phyloP scores from a whole-genome alignment of 148 eudicot genomes.

The Rheum nobile region DNA sequence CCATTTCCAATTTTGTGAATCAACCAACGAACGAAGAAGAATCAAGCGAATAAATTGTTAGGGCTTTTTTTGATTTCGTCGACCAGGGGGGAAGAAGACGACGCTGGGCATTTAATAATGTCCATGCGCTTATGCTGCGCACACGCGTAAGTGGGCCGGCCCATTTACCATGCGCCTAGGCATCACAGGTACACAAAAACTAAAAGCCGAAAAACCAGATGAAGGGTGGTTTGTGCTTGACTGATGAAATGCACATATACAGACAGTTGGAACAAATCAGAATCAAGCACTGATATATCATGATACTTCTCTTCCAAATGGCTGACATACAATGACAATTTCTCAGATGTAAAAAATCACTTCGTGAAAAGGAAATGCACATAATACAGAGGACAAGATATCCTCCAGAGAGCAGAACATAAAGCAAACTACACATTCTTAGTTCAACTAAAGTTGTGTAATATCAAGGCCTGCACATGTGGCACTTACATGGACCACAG shows the following conservation, averaged over 20 bases:
- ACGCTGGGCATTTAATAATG: too few relatives aligned
- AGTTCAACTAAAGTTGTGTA: not conserved
- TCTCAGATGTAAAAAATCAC: not conserved
- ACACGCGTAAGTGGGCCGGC: too few relatives aligned
- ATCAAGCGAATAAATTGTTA: too few relatives aligned
- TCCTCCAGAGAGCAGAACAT: not conserved
- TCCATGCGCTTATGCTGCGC: too few relatives aligned
- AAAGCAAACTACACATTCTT: not conserved
- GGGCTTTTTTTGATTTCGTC: too few relatives aligned
- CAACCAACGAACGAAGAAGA: too few relatives aligned
- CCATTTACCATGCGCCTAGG: too few relatives aligned
- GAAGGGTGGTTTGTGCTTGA: not conserved
- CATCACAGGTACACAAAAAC: not conserved
- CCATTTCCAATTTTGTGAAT: too few relatives aligned
- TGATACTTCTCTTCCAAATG: not conserved
- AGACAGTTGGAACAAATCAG: not conserved
- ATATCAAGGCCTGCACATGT: not conserved
- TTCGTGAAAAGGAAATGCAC: not conserved
- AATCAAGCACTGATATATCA: not conserved
- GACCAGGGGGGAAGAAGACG: too few relatives aligned
- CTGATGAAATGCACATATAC: not conserved
- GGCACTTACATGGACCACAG: not conserved
- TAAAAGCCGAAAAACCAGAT: not conserved
- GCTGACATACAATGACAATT: not conserved
- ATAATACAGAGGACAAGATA: not conserved